These are phyloP conservation scores for Rhodofomes roseus DNA, from an alignment of 1,284 basidiomycete species.

Conservation along the genomic window DNA sequence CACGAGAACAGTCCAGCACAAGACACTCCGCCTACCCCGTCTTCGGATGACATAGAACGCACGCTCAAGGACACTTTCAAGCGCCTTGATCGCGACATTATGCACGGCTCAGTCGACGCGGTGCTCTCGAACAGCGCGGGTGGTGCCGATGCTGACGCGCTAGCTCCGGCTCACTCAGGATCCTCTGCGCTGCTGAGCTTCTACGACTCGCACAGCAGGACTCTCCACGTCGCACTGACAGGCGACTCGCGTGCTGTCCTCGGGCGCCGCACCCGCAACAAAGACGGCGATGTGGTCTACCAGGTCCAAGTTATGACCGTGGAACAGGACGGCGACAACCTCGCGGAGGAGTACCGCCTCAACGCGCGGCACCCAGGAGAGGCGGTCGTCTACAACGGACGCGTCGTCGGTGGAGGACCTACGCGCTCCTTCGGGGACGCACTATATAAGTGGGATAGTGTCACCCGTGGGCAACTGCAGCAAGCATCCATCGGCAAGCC, in stretches of 20 bases:
- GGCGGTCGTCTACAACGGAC: constrained; percentile 33
- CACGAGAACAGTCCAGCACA: neutral
- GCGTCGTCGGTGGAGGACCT: constrained; percentile 40
- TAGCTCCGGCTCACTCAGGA: constrained; percentile 29
- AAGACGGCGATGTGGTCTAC: constrained; percentile 36
- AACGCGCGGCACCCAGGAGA: constrained; percentile 37
- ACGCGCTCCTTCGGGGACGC: constrained; percentile 53
- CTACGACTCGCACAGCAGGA: constrained; percentile 40
- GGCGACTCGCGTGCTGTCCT: constrained; percentile 62
- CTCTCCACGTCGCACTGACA: constrained; percentile 46
- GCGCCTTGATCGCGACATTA: constrained; percentile 28
- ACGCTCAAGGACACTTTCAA: constrained; percentile 27
- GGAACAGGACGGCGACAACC: constrained; percentile 48
- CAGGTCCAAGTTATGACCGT: constrained; percentile 48
- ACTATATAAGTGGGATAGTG: constrained; percentile 42
- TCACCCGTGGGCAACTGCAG: constrained; percentile 31
- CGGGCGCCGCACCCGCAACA: constrained; percentile 38
- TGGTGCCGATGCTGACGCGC: constrained; percentile 15
- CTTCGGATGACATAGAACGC: constrained; percentile 17
- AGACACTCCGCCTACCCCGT: constrained; percentile 4
- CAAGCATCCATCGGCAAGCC: constrained; percentile 30
- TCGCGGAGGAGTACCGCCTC: constrained; percentile 36
- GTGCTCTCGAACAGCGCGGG: constrained; percentile 18
- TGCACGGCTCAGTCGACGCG: constrained; percentile 18
- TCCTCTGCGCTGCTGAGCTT: constrained; percentile 41